Evolutionary conservation across 139 green algal genomes (phyloP).

Genomic region (Chlamydomonas schloesseri): DNA sequence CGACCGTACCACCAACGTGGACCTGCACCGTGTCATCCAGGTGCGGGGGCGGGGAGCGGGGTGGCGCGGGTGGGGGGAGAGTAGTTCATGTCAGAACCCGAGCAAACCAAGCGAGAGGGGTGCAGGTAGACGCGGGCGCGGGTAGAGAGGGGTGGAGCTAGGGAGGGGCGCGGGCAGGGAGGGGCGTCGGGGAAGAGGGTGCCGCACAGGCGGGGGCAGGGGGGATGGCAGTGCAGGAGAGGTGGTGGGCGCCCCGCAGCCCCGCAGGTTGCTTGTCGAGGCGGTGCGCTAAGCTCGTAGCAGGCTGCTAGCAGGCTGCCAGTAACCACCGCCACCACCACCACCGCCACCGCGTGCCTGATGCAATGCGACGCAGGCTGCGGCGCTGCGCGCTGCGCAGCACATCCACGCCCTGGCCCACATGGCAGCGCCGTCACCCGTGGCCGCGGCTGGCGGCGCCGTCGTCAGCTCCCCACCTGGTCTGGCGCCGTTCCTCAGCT

Average conservation of each 20-base stretch:
- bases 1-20: constrained; percentile 76
- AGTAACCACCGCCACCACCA: neutral
- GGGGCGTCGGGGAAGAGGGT: too few relatives aligned
- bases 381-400: constrained; percentile 14
- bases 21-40: constrained; percentile 80
- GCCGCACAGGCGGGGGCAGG: too few relatives aligned
- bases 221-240: constrained; percentile 51
- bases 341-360: neutral
- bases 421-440: neutral
- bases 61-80: neutral
- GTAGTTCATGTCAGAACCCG: too few relatives aligned
- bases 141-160: too few relatives aligned
- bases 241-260: neutral
- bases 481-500: neutral
- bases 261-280: too few relatives aligned
- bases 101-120: too few relatives aligned
- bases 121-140: too few relatives aligned
- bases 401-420: neutral
- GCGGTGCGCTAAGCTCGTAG: too few relatives aligned
- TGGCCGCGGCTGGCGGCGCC: neutral
- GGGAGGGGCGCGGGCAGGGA: too few relatives aligned
- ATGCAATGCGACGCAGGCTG: neutral
- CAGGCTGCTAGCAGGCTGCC: too few relatives aligned
- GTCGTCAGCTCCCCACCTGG: neutral
- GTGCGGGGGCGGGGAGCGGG: neutral